Base-by-base conservation (phyloP, 2,329 filamentous ascomycete genomes). In the Fusarium poae region DNA sequence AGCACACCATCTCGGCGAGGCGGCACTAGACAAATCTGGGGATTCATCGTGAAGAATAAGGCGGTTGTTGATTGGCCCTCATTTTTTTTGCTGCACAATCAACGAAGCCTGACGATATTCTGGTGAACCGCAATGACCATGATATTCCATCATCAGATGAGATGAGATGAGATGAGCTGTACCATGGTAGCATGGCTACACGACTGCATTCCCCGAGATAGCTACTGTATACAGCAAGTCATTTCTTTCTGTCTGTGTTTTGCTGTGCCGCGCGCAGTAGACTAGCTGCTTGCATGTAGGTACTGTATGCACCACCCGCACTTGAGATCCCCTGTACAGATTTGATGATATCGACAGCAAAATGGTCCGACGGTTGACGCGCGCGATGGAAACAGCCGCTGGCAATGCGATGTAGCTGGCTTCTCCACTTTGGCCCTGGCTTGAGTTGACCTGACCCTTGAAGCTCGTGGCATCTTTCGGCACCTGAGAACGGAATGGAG, bases 351-450 rank as follows among this genome's bases (percentile, higher is more conserved):
- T 55, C 48, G 65, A 65, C 67, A 59, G 60, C 64, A 71, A 42
- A 52, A 67, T 74, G 67, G 71, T 63, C 72, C 71, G 72, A 74
- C 71, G 53, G 29, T 61, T 62, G 68, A 70, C 73, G 72, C 64
- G 68, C 72, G 72, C 64, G 68, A 70, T 74, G 71, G 62, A 73
- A 57, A 61, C 56, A 60, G 57, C 45, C 61, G 65, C 67, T 55
- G 63, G 67, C 69, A 65, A 53, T 61, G 48, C 30, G 32, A 39
- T 51, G 27, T 68, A 60, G 68, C 57, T 64, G 50, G 46, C 62
- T 64, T 46, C 67, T 73, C 71, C 71, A 74, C 67, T 42, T 35
- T 32, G 44, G 49, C 57, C 64, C 45, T 63, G 59, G 42, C 51
- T 23, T 70, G 68, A 58, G 57, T 45, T 66, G 59, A 46, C 59